phyloP scores from a whole-genome alignment of 306 rosid species.

The Geum urbanum region DNA sequence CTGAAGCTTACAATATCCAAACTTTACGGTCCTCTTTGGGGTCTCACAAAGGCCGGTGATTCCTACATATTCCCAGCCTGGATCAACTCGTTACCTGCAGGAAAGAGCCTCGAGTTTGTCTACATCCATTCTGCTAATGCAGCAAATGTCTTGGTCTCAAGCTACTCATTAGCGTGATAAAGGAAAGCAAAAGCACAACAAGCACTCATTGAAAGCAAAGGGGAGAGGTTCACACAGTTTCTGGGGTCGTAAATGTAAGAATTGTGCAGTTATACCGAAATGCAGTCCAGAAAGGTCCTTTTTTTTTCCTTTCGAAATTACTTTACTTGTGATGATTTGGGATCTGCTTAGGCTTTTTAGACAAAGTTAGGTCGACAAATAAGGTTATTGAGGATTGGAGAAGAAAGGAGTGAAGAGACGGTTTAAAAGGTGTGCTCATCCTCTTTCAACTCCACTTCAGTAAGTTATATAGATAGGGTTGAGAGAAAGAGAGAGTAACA shows the following conservation, averaged over 20 bases:
- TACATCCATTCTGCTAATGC: conserved; percentile 83
- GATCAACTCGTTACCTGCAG: conserved; percentile 65
- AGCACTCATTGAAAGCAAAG: conserved; percentile 12
- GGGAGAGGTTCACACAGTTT: conserved; percentile 31
- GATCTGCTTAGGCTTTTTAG: conserved; percentile 43
- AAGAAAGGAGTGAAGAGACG: conserved; percentile 97
- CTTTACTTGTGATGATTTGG: conserved; percentile 49
- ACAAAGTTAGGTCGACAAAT: conserved; percentile 39
- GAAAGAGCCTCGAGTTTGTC: conserved; percentile 88
- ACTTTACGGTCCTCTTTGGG: conserved; percentile 96
- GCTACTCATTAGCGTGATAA: conserved; percentile 59
- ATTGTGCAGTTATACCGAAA: conserved; percentile 64
- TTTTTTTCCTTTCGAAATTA: conserved; percentile 25
- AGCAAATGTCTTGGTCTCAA: conserved; percentile 63
- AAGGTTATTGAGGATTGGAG: conserved; percentile 61
- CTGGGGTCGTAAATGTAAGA: conserved; percentile 40
- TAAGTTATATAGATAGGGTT: conserved; percentile 49
- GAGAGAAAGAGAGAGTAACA: conserved; percentile 29
- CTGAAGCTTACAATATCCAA: conserved; percentile 59
- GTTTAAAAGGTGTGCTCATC: conserved; percentile 81
- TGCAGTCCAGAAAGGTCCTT: conserved; percentile 41
- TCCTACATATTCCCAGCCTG: conserved; percentile 77
- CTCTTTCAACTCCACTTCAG: conserved; percentile 88
- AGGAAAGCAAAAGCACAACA: not conserved
- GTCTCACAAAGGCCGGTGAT: conserved; percentile 59